Evolutionary conservation across 2,329 filamentous ascomycete species (phyloP).

Genomic region (Verticillium albo-atrum): DNA sequence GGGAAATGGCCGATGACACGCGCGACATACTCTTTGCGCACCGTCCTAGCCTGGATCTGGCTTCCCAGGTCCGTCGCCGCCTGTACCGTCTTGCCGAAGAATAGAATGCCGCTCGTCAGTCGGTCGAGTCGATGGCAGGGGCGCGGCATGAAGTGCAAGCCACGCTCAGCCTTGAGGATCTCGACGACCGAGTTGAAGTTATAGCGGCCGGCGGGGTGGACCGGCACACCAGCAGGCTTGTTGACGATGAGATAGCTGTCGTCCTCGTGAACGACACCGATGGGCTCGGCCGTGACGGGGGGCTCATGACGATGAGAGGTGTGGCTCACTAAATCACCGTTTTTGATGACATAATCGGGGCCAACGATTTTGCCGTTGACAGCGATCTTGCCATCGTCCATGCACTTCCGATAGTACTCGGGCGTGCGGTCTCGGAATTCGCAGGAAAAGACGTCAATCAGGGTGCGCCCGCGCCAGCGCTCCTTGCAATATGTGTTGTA

Average conservation of each 20-base stretch:
- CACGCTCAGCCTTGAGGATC: slow-evolving; percentile 78
- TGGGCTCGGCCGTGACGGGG: slow-evolving; percentile 75
- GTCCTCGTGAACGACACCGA: slow-evolving; percentile 85
- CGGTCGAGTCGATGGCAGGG: slow-evolving; percentile 93
- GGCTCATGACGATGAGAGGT: slow-evolving; percentile 95
- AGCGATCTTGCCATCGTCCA: slow-evolving; percentile 71
- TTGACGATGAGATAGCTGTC: slow-evolving; percentile 93
- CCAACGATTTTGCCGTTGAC: slow-evolving; percentile 72
- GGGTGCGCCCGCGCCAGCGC: slow-evolving; percentile 76
- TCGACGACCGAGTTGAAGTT: slow-evolving; percentile 93
- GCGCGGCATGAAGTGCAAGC: slow-evolving; percentile 48
- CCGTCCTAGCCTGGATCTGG: slow-evolving; percentile 74
- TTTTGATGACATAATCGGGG: slow-evolving; percentile 69
- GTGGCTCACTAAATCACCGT: slow-evolving; percentile 89
- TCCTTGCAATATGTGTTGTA: slow-evolving; percentile 96
- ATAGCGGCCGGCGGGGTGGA: slow-evolving; percentile 92
- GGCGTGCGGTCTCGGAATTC: slow-evolving; percentile 87
- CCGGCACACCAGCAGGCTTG: slow-evolving; percentile 91
- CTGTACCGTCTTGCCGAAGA: slow-evolving; percentile 81
- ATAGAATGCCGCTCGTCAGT: slow-evolving; percentile 96
- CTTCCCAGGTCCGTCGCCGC: slow-evolving; percentile 72
- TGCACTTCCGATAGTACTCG: slow-evolving; percentile 84
- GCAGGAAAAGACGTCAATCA: slow-evolving; percentile 83
- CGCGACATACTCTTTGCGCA: slow-evolving; percentile 93
- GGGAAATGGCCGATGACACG: slow-evolving; percentile 89